Evolutionary conservation across 192 early-diverging fungal species (phyloP).

Genomic region (Coemansia sp.): DNA sequence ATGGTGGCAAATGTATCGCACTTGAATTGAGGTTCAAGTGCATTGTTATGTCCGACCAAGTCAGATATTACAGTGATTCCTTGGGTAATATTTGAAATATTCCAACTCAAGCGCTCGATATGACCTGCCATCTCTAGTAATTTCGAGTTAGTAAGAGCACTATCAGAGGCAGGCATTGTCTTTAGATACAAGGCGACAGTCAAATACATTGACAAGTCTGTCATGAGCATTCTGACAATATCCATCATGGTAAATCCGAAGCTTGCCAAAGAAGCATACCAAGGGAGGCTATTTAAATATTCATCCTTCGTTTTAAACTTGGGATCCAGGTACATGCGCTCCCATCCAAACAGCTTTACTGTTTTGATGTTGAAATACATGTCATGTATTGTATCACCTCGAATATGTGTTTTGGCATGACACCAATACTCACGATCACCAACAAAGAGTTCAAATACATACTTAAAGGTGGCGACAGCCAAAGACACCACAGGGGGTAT

Average conservation of each 20-base stretch:
- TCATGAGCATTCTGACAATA: neutral
- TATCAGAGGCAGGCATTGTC: neutral
- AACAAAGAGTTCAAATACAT: neutral
- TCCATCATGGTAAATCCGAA: neutral
- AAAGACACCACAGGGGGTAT: neutral
- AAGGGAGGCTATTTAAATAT: neutral
- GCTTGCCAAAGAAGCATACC: neutral
- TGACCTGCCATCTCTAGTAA: neutral
- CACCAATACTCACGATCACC: neutral
- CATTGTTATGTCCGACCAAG: neutral
- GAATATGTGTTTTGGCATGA: neutral
- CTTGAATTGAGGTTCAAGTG: neutral
- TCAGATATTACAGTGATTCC: neutral
- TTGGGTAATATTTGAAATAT: neutral
- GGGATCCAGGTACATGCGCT: neutral
- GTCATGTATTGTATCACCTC: neutral
- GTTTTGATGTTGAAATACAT: neutral
- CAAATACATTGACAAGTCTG: neutral
- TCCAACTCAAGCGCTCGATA: neutral
- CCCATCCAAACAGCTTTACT: conserved; percentile 8
- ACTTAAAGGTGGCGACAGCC: neutral
- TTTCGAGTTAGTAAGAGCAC: neutral
- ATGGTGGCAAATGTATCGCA: neutral
- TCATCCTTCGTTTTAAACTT: neutral
- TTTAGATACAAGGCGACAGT: neutral